A percentile compares a stretch with the other conserved stretches of the same genome.
These are phyloP conservation scores for Mycena epipterygia DNA, from an alignment of 768 basidiomycete genomes.

Conservation along the genomic window DNA sequence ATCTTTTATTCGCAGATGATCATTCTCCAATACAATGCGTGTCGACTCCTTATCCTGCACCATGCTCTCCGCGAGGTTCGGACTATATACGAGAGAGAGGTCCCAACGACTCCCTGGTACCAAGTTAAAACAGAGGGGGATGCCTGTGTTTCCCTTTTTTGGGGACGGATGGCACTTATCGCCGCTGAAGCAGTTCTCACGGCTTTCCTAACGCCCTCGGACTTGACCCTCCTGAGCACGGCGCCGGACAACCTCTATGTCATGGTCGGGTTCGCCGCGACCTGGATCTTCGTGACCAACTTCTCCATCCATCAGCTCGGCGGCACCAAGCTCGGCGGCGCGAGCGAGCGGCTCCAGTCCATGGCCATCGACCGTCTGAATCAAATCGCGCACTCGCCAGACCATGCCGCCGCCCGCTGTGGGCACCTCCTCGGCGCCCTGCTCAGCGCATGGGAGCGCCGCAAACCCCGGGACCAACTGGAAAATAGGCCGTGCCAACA, in stretches of 20 bases:
- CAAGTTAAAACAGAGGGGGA: conserved; percentile 50
- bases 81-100: conserved; percentile 27
- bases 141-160: conserved; percentile 43
- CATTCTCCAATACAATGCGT: conserved; percentile 55
- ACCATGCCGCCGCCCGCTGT: conserved; percentile 57
- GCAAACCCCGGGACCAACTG: conserved; percentile 2
- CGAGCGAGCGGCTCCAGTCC: conserved; percentile 53
- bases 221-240: conserved; percentile 52
- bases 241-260: conserved; percentile 58
- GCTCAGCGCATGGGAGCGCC: conserved; percentile 39
- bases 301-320: conserved; percentile 53
- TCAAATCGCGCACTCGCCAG: conserved; percentile 51
- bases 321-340: conserved; percentile 50
- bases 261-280: conserved; percentile 59
- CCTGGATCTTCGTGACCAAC: conserved; percentile 58
- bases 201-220: conserved; percentile 47
- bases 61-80: conserved; percentile 49
- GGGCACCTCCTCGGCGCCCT: conserved; percentile 56
- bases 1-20: conserved; percentile 58
- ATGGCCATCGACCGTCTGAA: conserved; percentile 51
- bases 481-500: too few relatives aligned
- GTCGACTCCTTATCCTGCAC: conserved; percentile 53
- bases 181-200: conserved; percentile 55
- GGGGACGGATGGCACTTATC: conserved; percentile 55
- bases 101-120: conserved; percentile 49